These are phyloP conservation scores for Agaricus subrufescens DNA, from an alignment of 768 basidiomycete genomes.

Conservation along the genomic window DNA sequence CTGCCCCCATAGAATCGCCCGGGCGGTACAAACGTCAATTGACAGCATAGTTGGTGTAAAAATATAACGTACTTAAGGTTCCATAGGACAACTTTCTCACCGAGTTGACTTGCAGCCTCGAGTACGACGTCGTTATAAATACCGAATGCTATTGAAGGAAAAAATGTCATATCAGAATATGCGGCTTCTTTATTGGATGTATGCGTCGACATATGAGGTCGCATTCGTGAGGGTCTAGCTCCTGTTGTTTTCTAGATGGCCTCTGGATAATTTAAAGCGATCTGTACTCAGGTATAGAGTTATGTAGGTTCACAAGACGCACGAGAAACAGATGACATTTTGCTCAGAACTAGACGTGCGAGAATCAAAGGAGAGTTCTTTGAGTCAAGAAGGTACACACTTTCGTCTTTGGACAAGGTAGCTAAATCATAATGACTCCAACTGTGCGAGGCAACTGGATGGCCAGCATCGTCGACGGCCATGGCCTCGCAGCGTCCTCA, in stretches of 20 bases:
- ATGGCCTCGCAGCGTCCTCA: conserved; percentile 11
- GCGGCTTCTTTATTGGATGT: neutral
- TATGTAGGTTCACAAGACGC: neutral
- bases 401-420: conserved; percentile 11
- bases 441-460: conserved; percentile 26
- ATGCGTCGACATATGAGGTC: conserved; percentile 17
- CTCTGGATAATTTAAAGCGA: conserved; percentile 1
- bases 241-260: conserved; percentile 21
- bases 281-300: no score
- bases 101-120: conserved; percentile 16
- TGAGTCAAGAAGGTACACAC: neutral
- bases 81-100: conserved; percentile 25
- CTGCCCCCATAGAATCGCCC: conserved; percentile 29
- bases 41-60: neutral
- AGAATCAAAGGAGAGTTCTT: neutral
- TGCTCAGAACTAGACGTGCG: neutral
- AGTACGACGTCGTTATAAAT: conserved; percentile 29
- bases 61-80: conserved; percentile 26
- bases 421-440: conserved; percentile 24
- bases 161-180: neutral
- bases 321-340: conserved; percentile 7
- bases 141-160: conserved; percentile 25
- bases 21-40: conserved; percentile 18
- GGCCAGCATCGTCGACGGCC: conserved; percentile 19
- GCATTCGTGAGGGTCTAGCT: conserved; percentile 18